These are phyloP conservation scores for Tulasnella sp. DNA, from an alignment of 768 basidiomycete species.

Conservation along the genomic window DNA sequence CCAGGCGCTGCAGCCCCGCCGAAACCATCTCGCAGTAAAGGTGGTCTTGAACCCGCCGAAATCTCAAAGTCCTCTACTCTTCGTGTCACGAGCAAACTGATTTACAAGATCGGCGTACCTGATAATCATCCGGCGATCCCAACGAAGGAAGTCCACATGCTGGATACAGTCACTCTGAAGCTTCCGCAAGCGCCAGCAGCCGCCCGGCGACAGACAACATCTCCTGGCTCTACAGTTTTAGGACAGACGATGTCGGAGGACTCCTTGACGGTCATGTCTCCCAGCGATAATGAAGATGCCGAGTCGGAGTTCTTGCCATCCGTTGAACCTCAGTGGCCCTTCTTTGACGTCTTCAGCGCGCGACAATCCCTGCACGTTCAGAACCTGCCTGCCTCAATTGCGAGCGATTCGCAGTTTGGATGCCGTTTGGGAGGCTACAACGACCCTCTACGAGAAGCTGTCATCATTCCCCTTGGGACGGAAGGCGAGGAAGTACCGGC, in stretches of 20 bases:
- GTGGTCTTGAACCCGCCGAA: not conserved
- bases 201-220: not conserved
- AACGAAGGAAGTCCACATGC: not conserved
- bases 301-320: not conserved
- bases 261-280: conserved; percentile 13
- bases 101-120: conserved; percentile 18
- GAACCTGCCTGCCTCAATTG: conserved; percentile 3
- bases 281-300: conserved; percentile 15
- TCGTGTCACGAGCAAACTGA: conserved; percentile 15
- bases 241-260: not conserved
- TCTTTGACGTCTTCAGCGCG: conserved; percentile 8
- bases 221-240: not conserved
- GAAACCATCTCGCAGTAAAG: not conserved
- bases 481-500: conserved; percentile 18
- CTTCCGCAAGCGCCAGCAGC: not conserved
- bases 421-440: conserved; percentile 19
- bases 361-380: conserved; percentile 6
- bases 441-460: conserved; percentile 19
- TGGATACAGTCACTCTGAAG: not conserved
- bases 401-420: not conserved
- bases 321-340: conserved; percentile 1
- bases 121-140: conserved; percentile 16
- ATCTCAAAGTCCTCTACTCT: not conserved
- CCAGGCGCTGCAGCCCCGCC: not conserved
- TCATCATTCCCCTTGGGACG: conserved; percentile 20